Conservation (phyloP, 1,284 basidiomycete genomes). For the Marasmius sp. region DNA sequence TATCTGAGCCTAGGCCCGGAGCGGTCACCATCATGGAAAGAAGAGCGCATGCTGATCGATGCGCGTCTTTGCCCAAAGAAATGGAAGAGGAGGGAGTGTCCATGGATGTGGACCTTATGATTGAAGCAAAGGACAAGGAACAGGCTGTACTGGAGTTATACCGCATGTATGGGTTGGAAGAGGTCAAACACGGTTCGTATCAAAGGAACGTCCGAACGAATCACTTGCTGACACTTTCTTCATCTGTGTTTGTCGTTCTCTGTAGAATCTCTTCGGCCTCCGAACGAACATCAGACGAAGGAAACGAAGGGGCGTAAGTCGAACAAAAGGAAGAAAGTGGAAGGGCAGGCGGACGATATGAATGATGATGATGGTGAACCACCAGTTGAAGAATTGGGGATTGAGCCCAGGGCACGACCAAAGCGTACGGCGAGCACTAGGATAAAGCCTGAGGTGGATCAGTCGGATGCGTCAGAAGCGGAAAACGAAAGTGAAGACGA, state of each 20-base stretch:
- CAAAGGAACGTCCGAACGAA: too few species aligned
- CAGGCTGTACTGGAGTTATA: slow-evolving; percentile 89
- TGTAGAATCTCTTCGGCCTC: slow-evolving; percentile 53
- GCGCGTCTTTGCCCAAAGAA: slow-evolving; percentile 62
- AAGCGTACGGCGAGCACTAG: too few species aligned
- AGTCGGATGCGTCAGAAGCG: not conserved
- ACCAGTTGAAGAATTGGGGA: slow-evolving; percentile 3
- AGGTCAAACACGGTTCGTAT: slow-evolving; percentile 57
- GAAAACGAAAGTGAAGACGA: slow-evolving; percentile 15
- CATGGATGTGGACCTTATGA: slow-evolving; percentile 84
- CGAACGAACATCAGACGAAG: slow-evolving; percentile 44
- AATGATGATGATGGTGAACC: slow-evolving; percentile 3
- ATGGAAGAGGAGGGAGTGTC: slow-evolving; percentile 52
- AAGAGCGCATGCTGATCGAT: slow-evolving; percentile 84
- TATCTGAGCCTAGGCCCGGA: slow-evolving; percentile 78
- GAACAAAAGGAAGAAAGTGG: slow-evolving; percentile 29
- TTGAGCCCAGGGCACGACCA: not conserved
- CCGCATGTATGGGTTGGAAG: slow-evolving; percentile 71
- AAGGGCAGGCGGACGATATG: not conserved
- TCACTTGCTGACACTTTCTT: slow-evolving; percentile 3
- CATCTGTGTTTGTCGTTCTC: not conserved
- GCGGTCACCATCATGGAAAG: slow-evolving; percentile 79
- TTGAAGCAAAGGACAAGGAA: slow-evolving; percentile 92
- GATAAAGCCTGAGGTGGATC: too few species aligned
- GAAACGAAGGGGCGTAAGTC: slow-evolving; percentile 57